Conservation (phyloP, 2,329 filamentous ascomycete species). For the Diplodia intermedia region DNA sequence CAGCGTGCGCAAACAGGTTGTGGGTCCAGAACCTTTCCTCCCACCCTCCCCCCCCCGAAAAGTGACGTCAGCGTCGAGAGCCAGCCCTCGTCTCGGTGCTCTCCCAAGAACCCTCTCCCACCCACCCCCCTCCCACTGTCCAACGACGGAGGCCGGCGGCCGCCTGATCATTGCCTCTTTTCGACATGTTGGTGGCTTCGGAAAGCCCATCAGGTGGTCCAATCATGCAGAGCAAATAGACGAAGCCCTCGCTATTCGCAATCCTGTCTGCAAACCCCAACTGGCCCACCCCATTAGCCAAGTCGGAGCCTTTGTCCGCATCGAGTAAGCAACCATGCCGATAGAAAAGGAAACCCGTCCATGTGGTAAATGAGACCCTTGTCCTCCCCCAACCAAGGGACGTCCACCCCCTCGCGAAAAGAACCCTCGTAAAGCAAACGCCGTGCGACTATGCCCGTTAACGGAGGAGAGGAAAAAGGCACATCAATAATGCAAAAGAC, state of each 20-base stretch:
- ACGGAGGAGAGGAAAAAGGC: not conserved
- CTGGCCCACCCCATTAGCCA: not conserved
- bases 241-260: not conserved
- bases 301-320: not conserved
- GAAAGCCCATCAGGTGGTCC: not conserved
- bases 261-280: not conserved
- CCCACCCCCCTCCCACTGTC: not conserved
- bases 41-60: not conserved
- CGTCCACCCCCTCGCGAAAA: not conserved
- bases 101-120: not conserved
- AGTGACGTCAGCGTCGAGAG: not conserved
- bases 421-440: conserved; percentile 1
- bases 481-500: conserved; percentile 8
- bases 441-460: conserved; percentile 13
- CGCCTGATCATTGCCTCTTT: not conserved
- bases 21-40: not conserved
- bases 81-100: no score
- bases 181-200: not conserved
- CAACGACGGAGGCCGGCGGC: not conserved
- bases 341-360: not conserved
- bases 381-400: not conserved
- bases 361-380: conserved; percentile 3
- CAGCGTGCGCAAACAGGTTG: not conserved
- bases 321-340: not conserved
- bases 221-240: not conserved